These are phyloP conservation scores for Pythium rhizo-oryzae DNA, from an alignment of 352 stramenopile genomes.

Conservation along the genomic window DNA sequence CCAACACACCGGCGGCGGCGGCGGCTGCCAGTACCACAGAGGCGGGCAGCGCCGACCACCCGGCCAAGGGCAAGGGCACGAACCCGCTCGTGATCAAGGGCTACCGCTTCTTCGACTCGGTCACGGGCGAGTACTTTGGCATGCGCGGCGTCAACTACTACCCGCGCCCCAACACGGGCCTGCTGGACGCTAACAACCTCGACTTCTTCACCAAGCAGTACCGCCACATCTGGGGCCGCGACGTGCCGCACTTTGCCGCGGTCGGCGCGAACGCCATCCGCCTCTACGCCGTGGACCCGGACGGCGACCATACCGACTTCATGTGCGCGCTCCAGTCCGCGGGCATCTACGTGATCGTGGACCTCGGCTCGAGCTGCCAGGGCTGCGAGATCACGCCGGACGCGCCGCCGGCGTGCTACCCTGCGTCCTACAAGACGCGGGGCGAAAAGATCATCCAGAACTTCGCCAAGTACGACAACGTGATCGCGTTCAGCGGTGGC, in stretches of 20 bases:
- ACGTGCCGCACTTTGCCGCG: conserved; percentile 67
- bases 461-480: conserved; percentile 86
- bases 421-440: conserved; percentile 64
- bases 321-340: conserved; percentile 80
- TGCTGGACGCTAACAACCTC: conserved; percentile 72
- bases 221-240: conserved; percentile 63
- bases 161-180: conserved; percentile 72
- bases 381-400: conserved; percentile 69
- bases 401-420: conserved; percentile 56
- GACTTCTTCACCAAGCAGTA: conserved; percentile 84
- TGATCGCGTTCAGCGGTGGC: conserved; percentile 72
- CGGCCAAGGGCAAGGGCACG: conserved; percentile 15
- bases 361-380: conserved; percentile 61
- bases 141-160: conserved; percentile 87
- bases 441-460: conserved; percentile 81
- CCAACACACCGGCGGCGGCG: background rate
- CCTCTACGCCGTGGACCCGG: conserved; percentile 81
- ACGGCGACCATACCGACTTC: conserved; percentile 72
- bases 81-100: conserved; percentile 66
- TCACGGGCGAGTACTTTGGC: conserved; percentile 70
- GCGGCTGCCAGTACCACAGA: background rate
- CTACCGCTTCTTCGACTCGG: conserved; percentile 78
- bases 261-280: conserved; percentile 79
- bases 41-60: background rate
- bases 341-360: conserved; percentile 81